Conservation (phyloP, 2,329 filamentous ascomycete genomes). For the Paraphoma sp. region DNA sequence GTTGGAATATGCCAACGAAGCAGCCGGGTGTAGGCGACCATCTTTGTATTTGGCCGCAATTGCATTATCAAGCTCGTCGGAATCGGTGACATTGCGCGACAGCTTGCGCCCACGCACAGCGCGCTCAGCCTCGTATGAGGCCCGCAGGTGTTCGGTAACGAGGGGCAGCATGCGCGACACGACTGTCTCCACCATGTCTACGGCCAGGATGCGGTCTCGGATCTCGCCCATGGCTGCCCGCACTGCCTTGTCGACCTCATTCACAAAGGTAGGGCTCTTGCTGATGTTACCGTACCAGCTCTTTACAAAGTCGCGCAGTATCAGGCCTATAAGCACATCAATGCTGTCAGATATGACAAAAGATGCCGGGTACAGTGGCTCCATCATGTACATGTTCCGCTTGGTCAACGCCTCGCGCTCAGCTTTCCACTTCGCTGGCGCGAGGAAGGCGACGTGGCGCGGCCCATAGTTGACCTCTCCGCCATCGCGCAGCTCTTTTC, state of each 20-base stretch:
- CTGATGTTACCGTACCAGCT: constrained; percentile 92
- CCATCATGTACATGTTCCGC: constrained; percentile 69
- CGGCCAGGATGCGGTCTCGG: constrained; percentile 72
- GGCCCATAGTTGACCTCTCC: constrained; percentile 49
- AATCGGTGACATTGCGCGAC: constrained; percentile 90
- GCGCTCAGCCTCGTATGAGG: constrained; percentile 90
- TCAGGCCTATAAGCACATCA: constrained; percentile 77
- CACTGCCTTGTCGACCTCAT: constrained; percentile 84
- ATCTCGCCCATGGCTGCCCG: constrained; percentile 75
- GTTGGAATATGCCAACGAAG: constrained; percentile 81
- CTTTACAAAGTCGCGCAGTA: constrained; percentile 82
- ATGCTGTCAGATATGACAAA: constrained; percentile 79
- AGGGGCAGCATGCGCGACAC: constrained; percentile 87
- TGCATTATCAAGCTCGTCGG: constrained; percentile 91
- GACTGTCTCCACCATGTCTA: constrained; percentile 84
- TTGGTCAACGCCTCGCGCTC: constrained; percentile 72
- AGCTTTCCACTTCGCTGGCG: constrained; percentile 68
- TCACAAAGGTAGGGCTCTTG: constrained; percentile 76
- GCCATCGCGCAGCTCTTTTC: constrained; percentile 50
- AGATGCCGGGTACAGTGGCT: constrained; percentile 76
- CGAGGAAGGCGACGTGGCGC: constrained; percentile 64
- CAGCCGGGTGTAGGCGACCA: constrained; percentile 86
- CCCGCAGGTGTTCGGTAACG: constrained; percentile 84
- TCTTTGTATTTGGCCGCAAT: constrained; percentile 94
- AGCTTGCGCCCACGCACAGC: constrained; percentile 86